phyloP scores from a whole-genome alignment of 768 basidiomycete species.

The Kwoniella bestiolae region DNA sequence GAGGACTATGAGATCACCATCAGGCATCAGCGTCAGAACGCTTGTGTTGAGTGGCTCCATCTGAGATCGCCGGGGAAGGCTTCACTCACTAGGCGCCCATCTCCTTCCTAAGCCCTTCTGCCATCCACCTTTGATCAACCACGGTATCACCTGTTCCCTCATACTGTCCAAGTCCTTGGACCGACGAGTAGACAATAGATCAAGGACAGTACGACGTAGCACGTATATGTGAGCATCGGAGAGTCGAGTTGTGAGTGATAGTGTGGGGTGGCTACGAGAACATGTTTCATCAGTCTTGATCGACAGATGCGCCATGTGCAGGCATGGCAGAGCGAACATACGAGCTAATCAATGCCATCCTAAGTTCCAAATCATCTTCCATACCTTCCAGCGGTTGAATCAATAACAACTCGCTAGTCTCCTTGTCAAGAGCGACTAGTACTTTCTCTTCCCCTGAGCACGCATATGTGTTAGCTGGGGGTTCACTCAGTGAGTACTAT shows the following conservation, averaged over 20 bases:
- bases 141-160: constrained; percentile 87
- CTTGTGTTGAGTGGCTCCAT: no score
- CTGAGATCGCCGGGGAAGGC: neutral
- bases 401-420: constrained; percentile 66
- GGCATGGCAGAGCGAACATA: constrained; percentile 53
- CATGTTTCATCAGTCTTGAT: constrained; percentile 7
- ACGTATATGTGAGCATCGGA: constrained; percentile 92
- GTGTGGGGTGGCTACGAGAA: constrained; percentile 69
- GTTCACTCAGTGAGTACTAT: neutral
- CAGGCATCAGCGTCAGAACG: neutral
- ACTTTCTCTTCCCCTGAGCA: constrained; percentile 48
- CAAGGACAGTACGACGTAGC: constrained; percentile 74
- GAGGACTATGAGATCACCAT: constrained; percentile 35
- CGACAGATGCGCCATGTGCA: neutral
- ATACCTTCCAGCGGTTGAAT: constrained; percentile 67
- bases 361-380: constrained; percentile 71
- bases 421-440: constrained; percentile 57
- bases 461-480: neutral
- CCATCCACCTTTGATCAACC: constrained; percentile 86
- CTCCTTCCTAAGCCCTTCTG: constrained; percentile 49
- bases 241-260: constrained; percentile 68
- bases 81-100: constrained; percentile 54
- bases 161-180: constrained; percentile 78
- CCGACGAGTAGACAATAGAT: constrained; percentile 65
- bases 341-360: constrained; percentile 75